Conservation (phyloP, 441 rosid genomes). For the Metrosideros polymorpha region DNA sequence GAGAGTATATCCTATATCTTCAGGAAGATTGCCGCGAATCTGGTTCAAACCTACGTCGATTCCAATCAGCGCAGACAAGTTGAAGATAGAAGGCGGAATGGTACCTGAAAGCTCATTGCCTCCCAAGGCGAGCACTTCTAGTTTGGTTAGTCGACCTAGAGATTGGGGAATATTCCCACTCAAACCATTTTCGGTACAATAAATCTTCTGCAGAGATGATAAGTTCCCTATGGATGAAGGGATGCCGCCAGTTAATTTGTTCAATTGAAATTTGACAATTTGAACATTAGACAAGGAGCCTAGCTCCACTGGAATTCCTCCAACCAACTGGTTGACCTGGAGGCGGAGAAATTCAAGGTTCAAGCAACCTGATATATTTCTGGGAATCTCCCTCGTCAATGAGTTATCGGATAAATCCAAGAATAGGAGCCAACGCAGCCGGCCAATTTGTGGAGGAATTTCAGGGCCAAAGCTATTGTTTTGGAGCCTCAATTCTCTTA, state of each 20-base stretch:
- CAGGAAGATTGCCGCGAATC: not conserved
- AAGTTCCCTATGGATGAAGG: not conserved
- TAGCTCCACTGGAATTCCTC: not conserved
- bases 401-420: not conserved
- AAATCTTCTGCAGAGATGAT: not conserved
- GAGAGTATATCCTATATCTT: not conserved
- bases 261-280: accelerated
- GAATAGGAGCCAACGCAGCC: not conserved
- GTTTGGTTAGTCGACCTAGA: not conserved
- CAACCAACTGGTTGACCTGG: not conserved
- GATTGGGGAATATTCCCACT: not conserved
- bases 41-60: accelerated
- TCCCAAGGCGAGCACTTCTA: not conserved
- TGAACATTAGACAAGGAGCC: not conserved
- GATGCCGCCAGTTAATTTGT: not conserved
- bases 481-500: not conserved
- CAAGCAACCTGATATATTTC: not conserved
- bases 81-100: not conserved
- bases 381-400: not conserved
- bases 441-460: not conserved
- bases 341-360: not conserved
- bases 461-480: not conserved
- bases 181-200: accelerated
- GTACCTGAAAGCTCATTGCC: not conserved
- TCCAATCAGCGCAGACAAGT: not conserved